Percentiles rank a stretch among this genome's conserved stretches.
Evolutionary conservation across 176 grass and related monocot species (phyloP).

Genomic region (Cocos nucifera): DNA sequence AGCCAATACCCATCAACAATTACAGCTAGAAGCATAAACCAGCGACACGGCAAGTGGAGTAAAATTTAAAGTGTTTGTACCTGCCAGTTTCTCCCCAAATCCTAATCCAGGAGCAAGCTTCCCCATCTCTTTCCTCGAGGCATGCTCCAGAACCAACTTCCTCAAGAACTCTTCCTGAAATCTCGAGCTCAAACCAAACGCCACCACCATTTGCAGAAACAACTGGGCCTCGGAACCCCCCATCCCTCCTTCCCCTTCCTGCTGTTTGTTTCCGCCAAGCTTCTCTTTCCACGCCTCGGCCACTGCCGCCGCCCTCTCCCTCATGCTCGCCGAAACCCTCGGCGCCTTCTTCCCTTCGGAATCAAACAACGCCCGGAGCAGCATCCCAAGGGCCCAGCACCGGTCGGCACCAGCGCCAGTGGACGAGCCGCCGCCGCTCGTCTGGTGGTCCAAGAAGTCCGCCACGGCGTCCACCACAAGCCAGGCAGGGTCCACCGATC

Average conservation of each 20-base stretch:
- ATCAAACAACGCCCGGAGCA: constrained; percentile 43
- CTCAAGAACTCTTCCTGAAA: constrained; percentile 60
- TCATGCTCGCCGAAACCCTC: constrained; percentile 45
- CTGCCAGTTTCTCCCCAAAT: constrained; percentile 27
- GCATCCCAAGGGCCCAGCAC: constrained; percentile 51
- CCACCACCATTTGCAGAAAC: constrained; percentile 50
- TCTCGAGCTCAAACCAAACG: constrained; percentile 45
- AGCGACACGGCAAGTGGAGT: too few species aligned
- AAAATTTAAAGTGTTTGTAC: too few species aligned
- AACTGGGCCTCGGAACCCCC: constrained; percentile 44
- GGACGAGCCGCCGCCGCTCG: constrained; percentile 8
- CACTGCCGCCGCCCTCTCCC: constrained; percentile 47
- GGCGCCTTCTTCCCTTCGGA: constrained; percentile 32
- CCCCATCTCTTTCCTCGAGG: constrained; percentile 60
- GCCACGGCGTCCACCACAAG: constrained; percentile 51
- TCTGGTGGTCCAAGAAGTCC: constrained; percentile 33
- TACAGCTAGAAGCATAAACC: too few species aligned
- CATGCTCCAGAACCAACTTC: constrained; percentile 47
- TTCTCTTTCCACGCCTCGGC: constrained; percentile 45
- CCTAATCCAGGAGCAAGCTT: constrained; percentile 36
- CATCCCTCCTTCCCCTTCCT: constrained; percentile 1
- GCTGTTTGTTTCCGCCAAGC: neutral
- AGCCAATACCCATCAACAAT: too few species aligned
- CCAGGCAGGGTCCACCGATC: constrained; percentile 48
- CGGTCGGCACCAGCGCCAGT: constrained; percentile 10